A percentile compares a stretch with the other conserved stretches of the same genome.
Evolutionary conservation across 352 stramenopile genomes (phyloP).

Genomic region (Pythium utonaiense): DNA sequence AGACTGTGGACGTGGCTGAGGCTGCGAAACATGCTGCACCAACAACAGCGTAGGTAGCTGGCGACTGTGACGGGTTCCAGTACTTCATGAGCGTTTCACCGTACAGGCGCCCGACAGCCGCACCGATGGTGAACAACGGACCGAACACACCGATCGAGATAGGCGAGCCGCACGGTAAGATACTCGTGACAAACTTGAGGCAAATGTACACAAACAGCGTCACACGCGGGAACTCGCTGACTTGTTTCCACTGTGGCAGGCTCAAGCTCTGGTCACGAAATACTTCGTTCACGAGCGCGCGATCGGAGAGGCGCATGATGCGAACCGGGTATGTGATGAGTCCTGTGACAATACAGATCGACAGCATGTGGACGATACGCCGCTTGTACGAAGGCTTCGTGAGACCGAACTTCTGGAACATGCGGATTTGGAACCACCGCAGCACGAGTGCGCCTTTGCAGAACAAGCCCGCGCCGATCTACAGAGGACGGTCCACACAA

Average conservation of each 20-base stretch:
- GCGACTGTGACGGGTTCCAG: constrained; percentile 71
- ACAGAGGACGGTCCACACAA: not conserved
- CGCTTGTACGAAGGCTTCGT: constrained; percentile 51
- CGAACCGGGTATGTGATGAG: constrained; percentile 64
- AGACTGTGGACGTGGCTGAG: constrained; percentile 89
- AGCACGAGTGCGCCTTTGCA: constrained; percentile 49
- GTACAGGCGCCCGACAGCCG: constrained; percentile 65
- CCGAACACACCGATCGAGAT: constrained; percentile 81
- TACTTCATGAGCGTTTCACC: constrained; percentile 77
- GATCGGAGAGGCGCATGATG: constrained; percentile 72
- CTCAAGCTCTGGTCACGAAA: constrained; percentile 64
- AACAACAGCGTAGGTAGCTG: constrained; percentile 87
- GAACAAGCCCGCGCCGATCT: constrained; percentile 67
- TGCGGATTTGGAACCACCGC: constrained; percentile 42
- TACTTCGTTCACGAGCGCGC: constrained; percentile 69
- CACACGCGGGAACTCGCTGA: constrained; percentile 49
- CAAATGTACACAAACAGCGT: constrained; percentile 67
- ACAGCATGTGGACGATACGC: constrained; percentile 52
- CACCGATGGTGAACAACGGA: constrained; percentile 79
- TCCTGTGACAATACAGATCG: constrained; percentile 53
- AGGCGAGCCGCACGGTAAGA: constrained; percentile 65
- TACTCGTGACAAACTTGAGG: constrained; percentile 68
- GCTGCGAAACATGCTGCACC: constrained; percentile 89
- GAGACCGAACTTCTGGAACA: constrained; percentile 51
- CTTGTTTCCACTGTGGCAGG: constrained; percentile 58